These are phyloP conservation scores for Nosema muscidifuracis DNA, from an alignment of 371 early-diverging fungal species.

Conservation along the genomic window DNA sequence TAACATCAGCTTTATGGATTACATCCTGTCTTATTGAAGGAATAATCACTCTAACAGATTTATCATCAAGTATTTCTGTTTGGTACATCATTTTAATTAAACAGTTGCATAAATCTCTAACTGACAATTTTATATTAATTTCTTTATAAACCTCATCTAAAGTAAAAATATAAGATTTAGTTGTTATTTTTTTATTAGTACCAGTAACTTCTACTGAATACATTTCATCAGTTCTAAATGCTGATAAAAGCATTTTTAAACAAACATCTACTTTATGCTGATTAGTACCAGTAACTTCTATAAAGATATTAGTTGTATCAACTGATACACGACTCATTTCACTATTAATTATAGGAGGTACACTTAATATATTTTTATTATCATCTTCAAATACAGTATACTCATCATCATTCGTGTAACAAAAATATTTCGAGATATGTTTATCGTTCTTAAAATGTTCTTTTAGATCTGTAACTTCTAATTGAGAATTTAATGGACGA, in stretches of 20 bases:
- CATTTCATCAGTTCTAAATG: conserved; percentile 65
- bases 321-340: conserved; percentile 89
- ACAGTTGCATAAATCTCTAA: conserved; percentile 17
- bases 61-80: conserved; percentile 64
- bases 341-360: conserved; percentile 99
- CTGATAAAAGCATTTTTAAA: conserved; percentile 51
- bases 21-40: conserved; percentile 89
- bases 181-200: conserved; percentile 66
- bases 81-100: conserved; percentile 62
- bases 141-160: conserved; percentile 68
- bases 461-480: conserved; percentile 80
- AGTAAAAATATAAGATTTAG: conserved; percentile 70
- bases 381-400: conserved; percentile 78
- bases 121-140: conserved; percentile 34
- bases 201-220: conserved; percentile 68
- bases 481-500: conserved; percentile 72
- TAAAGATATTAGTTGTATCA: conserved; percentile 88
- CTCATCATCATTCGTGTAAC: conserved; percentile 78
- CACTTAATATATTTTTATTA: conserved; percentile 74
- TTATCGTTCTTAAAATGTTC: conserved; percentile 74
- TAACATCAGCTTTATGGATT: conserved; percentile 88
- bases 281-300: conserved; percentile 96
- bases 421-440: conserved; percentile 79
- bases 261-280: conserved; percentile 61
- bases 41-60: conserved; percentile 70